A percentile compares a stretch with the other conserved stretches of the same genome.
These are phyloP conservation scores for Diplogelasinospora grovesii DNA, from an alignment of 495 filamentous ascomycete species.

Conservation along the genomic window DNA sequence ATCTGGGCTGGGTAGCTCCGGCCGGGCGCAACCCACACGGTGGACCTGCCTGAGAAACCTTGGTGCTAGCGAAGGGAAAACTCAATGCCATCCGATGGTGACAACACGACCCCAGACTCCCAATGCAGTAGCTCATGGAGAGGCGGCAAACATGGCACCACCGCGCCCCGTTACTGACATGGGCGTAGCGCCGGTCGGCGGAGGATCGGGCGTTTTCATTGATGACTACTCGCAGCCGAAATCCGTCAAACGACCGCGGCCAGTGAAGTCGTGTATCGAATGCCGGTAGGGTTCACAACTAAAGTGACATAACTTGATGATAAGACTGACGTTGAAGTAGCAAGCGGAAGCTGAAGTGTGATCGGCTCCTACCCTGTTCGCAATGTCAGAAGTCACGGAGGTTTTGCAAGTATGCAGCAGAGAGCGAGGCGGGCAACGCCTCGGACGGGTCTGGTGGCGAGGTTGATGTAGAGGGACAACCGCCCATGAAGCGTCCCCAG, in stretches of 20 bases:
- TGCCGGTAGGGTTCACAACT: conserved; percentile 31
- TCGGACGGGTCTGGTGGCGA: conserved; percentile 33
- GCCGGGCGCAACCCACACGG: no score
- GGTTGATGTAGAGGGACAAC: conserved; percentile 18
- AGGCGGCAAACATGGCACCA: no score
- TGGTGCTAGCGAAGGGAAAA: no score
- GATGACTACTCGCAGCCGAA: conserved; percentile 2
- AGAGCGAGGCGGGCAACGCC: conserved; percentile 22
- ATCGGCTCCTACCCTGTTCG: conserved; percentile 49
- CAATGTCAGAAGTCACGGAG: conserved; percentile 49
- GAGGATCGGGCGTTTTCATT: no score
- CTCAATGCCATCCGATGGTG: no score
- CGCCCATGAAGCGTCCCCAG: conserved; percentile 22
- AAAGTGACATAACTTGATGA: neutral
- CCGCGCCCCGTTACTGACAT: no score
- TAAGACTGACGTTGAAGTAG: no score
- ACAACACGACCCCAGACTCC: no score
- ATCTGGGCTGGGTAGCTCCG: no score
- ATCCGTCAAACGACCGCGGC: conserved; percentile 37
- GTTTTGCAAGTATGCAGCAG: conserved; percentile 28
- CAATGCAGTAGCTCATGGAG: no score
- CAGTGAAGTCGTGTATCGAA: conserved; percentile 36
- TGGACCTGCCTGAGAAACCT: no score
- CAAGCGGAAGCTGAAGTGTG: conserved; percentile 54
- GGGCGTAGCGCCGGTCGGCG: no score